Base-by-base conservation (phyloP, 208 protist genomes). In the Crithidia acanthocephali region DNA sequence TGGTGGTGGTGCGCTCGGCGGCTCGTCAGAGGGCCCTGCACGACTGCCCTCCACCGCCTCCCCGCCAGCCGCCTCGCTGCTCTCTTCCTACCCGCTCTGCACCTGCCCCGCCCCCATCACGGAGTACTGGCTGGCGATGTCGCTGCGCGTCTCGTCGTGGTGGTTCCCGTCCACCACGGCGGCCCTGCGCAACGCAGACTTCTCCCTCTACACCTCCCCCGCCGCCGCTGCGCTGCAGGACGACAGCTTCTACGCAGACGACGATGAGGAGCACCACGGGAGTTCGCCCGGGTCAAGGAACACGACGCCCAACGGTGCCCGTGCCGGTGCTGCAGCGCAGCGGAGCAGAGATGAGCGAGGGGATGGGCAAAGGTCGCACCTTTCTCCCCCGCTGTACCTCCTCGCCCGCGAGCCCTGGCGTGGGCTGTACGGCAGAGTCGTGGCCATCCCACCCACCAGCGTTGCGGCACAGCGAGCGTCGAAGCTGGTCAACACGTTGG, bases 101-200 rank as follows among this genome's bases (percentile, higher is more conserved):
- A 51, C 52, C 40, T 52, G 72, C 27, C 51, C 72, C 0, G 13
- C 48, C 18, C 27, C 42, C 15, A 72, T 78, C 40, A 50, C 44
- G 16, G 72, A 78, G 32, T 78, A 78, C 51, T 78, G 72, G 72
- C 64, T 78, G 30, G 28, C 59, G 25, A 78, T 51, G 65, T 53
- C 65, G 28, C 56, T 78, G 56, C 72, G 72, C 5, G 58, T 57
- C 0, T 47, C 72, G 0, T 67, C 42, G 33, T 78, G 64, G 72
- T 78, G 59, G 59, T 55, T 47, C 7, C 35, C 56, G 65, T 33
- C 63, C 11, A 66, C 45, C 11, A 60, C 53, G 5, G 48, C 10
- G 6, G n/a, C 22, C 0, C 28, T 56, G 48, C 30, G 50, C 6
- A 48, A 11, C 35, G 35, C 47, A 15, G 30, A n/a, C 33, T 68